phyloP scores from a whole-genome alignment of 768 basidiomycete species.

The Tephrocybe sp. region DNA sequence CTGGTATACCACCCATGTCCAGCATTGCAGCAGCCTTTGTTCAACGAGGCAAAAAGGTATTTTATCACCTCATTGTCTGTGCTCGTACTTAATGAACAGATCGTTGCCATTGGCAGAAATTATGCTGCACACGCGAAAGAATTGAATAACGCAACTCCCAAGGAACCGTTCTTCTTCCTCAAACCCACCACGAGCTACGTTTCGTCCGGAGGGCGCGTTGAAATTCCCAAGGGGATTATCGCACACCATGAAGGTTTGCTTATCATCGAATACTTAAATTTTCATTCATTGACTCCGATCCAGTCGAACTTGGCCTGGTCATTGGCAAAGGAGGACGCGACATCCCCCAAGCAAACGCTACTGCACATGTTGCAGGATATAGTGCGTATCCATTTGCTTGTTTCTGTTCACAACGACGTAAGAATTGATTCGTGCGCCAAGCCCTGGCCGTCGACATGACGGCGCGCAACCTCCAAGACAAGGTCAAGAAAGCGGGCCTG shows the following conservation, averaged over 20 bases:
- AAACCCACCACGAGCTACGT: constrained; percentile 95
- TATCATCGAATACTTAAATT: neutral
- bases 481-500: constrained; percentile 88
- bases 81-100: constrained; percentile 39
- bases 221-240: constrained; percentile 80
- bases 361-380: constrained; percentile 86
- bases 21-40: constrained; percentile 30
- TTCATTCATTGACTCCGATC: neutral
- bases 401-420: neutral
- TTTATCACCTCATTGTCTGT: neutral
- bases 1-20: neutral
- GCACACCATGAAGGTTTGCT: constrained; percentile 87
- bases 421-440: constrained; percentile 30
- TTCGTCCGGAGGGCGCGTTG: constrained; percentile 69
- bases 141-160: constrained; percentile 82
- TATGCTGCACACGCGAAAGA: constrained; percentile 92
- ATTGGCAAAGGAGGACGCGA: constrained; percentile 87
- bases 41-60: constrained; percentile 37
- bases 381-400: constrained; percentile 44
- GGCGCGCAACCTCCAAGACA: constrained; percentile 91
- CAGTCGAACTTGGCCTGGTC: constrained; percentile 95
- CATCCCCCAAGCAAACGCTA: constrained; percentile 69
- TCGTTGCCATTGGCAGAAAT: constrained; percentile 95
- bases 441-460: constrained; percentile 97
- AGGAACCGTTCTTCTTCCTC: constrained; percentile 97